Percentiles rank a stretch among this genome's conserved stretches.
These are phyloP conservation scores for Fragaria iinumae DNA, from an alignment of 306 rosid species.

Conservation along the genomic window DNA sequence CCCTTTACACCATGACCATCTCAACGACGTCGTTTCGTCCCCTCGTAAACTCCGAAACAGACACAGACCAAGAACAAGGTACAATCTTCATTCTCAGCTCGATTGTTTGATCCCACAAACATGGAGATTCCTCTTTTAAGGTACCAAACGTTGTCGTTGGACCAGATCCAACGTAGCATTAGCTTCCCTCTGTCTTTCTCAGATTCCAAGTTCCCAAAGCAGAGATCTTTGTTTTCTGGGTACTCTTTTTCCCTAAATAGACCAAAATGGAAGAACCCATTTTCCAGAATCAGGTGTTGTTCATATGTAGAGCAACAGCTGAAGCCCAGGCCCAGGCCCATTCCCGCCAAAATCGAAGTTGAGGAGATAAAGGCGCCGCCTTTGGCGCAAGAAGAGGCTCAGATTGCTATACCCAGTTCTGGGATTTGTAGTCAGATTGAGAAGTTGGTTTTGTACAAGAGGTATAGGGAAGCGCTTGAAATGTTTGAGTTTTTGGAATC, in stretches of 20 bases:
- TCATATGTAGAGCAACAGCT: constrained; percentile 44
- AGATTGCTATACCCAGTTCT: constrained; percentile 30
- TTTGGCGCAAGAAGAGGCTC: constrained; percentile 22
- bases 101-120: constrained; percentile 6
- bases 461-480: constrained; percentile 65
- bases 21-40: constrained; percentile 3
- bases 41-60: constrained; percentile 8
- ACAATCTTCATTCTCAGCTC: background rate
- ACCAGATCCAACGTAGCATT: constrained; percentile 25
- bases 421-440: constrained; percentile 69
- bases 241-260: constrained; percentile 28
- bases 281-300: constrained; percentile 42
- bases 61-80: constrained; percentile 15
- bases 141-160: constrained; percentile 31
- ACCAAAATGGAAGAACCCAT: constrained; percentile 36
- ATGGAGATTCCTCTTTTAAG: constrained; percentile 65
- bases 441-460: constrained; percentile 58
- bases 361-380: constrained; percentile 27
- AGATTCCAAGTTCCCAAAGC: constrained; percentile 10
- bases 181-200: constrained; percentile 34
- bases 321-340: constrained; percentile 36
- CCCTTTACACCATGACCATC: background rate
- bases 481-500: constrained; percentile 78
- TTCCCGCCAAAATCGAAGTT: constrained; percentile 33
- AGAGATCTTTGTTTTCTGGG: constrained; percentile 30